Conservation (phyloP, 441 rosid genomes). For the Brassica hybrid region DNA sequence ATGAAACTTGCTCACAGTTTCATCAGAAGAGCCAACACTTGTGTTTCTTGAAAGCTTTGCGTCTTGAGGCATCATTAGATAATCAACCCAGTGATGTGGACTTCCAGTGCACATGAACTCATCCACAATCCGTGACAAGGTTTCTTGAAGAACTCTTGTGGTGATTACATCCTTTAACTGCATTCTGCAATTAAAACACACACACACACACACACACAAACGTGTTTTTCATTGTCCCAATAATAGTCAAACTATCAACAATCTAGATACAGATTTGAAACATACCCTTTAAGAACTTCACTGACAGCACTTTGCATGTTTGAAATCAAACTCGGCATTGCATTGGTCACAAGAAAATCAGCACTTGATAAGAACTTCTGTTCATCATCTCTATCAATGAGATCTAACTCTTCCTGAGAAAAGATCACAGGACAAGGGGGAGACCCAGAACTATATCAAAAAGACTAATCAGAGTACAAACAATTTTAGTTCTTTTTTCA, state of each 20-base stretch:
- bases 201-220: neutral
- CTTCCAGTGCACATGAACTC: slow-evolving; percentile 71
- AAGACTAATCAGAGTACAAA: slow-evolving; percentile 3
- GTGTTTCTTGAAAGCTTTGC: slow-evolving; percentile 40
- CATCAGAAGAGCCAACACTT: slow-evolving; percentile 24
- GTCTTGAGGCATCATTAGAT: slow-evolving; percentile 69
- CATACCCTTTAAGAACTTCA: slow-evolving; percentile 81
- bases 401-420: slow-evolving; percentile 69
- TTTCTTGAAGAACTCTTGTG: slow-evolving; percentile 56
- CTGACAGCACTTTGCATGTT: slow-evolving; percentile 63
- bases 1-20: slow-evolving; percentile 58
- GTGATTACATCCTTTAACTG: slow-evolving; percentile 70
- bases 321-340: slow-evolving; percentile 61
- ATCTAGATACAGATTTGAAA: neutral
- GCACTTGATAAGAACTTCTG: slow-evolving; percentile 79
- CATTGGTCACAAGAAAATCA: slow-evolving; percentile 75
- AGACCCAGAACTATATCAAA: neutral
- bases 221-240: neutral
- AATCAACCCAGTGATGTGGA: slow-evolving; percentile 77
- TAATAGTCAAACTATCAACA: neutral
- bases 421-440: neutral
- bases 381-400: slow-evolving; percentile 73
- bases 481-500: neutral
- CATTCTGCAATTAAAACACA: slow-evolving; percentile 46
- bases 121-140: slow-evolving; percentile 68